These are phyloP conservation scores for Phialophora tarda DNA, from an alignment of 2,329 filamentous ascomycete species.

Conservation along the genomic window DNA sequence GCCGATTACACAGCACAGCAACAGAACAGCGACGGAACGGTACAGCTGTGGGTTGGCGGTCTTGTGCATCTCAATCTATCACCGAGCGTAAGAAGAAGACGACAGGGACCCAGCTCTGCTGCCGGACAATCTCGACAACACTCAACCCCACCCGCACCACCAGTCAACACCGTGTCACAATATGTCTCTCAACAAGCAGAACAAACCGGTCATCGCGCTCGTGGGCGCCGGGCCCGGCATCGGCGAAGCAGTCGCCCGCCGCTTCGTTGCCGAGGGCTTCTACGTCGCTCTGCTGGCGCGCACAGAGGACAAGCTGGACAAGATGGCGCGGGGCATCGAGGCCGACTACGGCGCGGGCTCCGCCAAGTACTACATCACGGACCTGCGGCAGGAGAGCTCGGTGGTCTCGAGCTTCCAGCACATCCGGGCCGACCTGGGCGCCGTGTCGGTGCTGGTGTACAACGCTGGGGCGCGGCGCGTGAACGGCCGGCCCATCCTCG, in stretches of 20 bases:
- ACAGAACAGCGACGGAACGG: background rate
- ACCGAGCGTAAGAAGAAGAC: background rate
- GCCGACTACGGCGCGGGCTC: slow-evolving; percentile 27
- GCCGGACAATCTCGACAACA: background rate
- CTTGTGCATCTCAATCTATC: background rate
- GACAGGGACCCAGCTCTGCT: too few relatives aligned
- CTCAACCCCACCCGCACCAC: background rate
- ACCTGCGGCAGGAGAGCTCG: slow-evolving; percentile 28
- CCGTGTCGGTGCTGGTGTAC: slow-evolving; percentile 33
- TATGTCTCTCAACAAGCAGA: slow-evolving; percentile 30
- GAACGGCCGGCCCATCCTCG: slow-evolving; percentile 33
- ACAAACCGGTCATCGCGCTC: slow-evolving; percentile 35
- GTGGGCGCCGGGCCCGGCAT: slow-evolving; percentile 36
- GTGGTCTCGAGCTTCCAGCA: slow-evolving; percentile 29
- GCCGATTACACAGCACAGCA: background rate
- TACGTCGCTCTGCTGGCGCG: slow-evolving; percentile 33
- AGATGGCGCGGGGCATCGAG: slow-evolving; percentile 32
- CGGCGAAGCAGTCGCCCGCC: slow-evolving; percentile 35
- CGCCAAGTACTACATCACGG: slow-evolving; percentile 35
- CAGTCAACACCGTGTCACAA: slow-evolving; percentile 1
- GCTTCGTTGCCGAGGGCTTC: slow-evolving; percentile 35
- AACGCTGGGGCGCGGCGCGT: slow-evolving; percentile 35
- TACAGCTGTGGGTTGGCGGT: background rate
- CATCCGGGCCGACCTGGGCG: slow-evolving; percentile 31
- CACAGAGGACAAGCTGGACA: slow-evolving; percentile 35